Evolutionary conservation across 768 basidiomycete genomes (phyloP), one percentile per base, ranked within the genome.

Genomic region (Auricularia sp.): DNA sequence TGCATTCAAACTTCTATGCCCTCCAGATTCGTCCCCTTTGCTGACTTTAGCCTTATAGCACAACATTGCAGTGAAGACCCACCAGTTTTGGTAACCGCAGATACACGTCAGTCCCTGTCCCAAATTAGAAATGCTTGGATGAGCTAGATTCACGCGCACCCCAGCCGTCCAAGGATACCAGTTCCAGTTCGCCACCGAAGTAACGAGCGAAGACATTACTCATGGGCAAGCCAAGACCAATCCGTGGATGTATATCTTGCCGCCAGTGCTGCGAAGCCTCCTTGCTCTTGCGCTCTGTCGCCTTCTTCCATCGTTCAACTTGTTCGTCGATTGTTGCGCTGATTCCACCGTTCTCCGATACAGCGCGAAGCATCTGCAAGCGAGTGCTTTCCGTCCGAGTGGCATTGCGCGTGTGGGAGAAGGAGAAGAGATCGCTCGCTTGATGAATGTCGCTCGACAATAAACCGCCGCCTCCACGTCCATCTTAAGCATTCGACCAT

Each of bases 161-260:
- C 85, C 88, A 91, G 65, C 90, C 90, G 69, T 93, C 88, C 71
- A 92, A 70, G 8, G 89, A 87, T 7, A 92, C 84, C 18, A 93
- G 74, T 65, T 91, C 87, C 53, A 93, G 73, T 2, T 86, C 87
- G 6, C 91, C 91, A 23, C 91, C 90, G 69, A 92, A 91, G 74
- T 92, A 93, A 61, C 86, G 91, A 65, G 91, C 86, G 73, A 85
- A 93, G 42, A 93, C 92, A 70, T 91, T 88, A 72, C 91, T 90
- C 90, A 93, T 91, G 0, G 91, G 90, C 21, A 93, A 75, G 4
- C 91, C 91, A 56, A 93, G 86, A 2, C 91, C 91, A 64, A 93
- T 88, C 53, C 82, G 79, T 56, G 82, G 81, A 72, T 87, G 87
- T 6, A 77, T 77, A 14, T 65, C 60, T 36, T 36, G 79, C 80